Conservation (phyloP, 2,329 filamentous ascomycete genomes). For the Aspergillus oerlinghausenensis region DNA sequence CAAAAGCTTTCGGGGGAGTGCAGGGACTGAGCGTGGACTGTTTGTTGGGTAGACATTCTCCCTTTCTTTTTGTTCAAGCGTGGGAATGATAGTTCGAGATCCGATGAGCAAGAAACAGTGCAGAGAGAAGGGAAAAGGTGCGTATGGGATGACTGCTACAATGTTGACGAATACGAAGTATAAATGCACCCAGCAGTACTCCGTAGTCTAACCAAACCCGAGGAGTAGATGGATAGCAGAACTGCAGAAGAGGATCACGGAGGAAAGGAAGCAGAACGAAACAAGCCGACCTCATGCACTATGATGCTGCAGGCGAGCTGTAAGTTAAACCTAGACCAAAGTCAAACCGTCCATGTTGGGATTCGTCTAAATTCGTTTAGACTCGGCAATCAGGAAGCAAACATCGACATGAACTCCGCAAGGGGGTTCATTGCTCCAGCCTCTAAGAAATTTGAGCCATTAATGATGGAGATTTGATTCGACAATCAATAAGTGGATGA, state of each 20-base stretch:
- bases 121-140: neutral
- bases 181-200: neutral
- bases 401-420: neutral
- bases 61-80: neutral
- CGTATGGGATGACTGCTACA: neutral
- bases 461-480: neutral
- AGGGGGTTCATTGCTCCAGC: neutral
- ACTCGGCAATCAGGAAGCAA: neutral
- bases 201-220: neutral
- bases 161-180: neutral
- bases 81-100: neutral
- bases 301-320: neutral
- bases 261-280: neutral
- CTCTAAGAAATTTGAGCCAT: neutral
- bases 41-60: slow-evolving; percentile 41
- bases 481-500: neutral
- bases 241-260: neutral
- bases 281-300: neutral
- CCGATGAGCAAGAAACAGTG: neutral
- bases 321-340: neutral
- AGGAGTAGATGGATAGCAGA: neutral
- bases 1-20: slow-evolving; percentile 69
- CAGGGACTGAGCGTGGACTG: slow-evolving; percentile 56
- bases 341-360: too few species aligned
- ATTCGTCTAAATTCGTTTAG: neutral